Percentiles rank a stretch among this genome's conserved stretches.
Evolutionary conservation across 73 alveolate genomes (phyloP).

Genomic region (Uronychia setigera): DNA sequence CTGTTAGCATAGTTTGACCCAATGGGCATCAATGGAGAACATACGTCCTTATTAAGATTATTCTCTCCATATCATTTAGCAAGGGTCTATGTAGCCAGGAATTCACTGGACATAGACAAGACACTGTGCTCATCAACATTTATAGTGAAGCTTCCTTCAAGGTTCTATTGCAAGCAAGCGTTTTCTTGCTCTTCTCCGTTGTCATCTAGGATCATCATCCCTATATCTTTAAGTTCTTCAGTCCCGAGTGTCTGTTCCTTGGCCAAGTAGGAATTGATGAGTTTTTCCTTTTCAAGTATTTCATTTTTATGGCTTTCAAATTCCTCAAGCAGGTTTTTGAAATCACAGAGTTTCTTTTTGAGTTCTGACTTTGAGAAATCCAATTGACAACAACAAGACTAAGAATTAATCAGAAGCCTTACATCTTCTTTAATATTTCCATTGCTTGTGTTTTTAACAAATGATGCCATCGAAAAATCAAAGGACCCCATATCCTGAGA

Average conservation of each 20-base stretch:
- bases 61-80: no score
- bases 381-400: neutral
- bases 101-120: neutral
- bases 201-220: neutral
- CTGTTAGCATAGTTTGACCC: neutral
- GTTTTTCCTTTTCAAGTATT: neutral
- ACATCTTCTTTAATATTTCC: neutral
- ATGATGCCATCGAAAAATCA: neutral
- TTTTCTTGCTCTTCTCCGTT: neutral
- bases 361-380: neutral
- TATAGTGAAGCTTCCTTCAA: neutral
- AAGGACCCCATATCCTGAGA: neutral
- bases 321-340: neutral
- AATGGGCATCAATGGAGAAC: neutral
- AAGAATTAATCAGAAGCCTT: neutral
- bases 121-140: neutral
- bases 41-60: neutral
- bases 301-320: neutral
- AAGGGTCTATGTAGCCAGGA: neutral
- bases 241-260: slow-evolving; percentile 4
- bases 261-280: neutral
- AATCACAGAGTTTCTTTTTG: neutral
- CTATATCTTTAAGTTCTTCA: neutral
- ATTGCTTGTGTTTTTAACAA: neutral
- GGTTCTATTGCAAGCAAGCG: no score